Conservation (phyloP, 768 basidiomycete genomes). For the Xanthoconium stramineum region DNA sequence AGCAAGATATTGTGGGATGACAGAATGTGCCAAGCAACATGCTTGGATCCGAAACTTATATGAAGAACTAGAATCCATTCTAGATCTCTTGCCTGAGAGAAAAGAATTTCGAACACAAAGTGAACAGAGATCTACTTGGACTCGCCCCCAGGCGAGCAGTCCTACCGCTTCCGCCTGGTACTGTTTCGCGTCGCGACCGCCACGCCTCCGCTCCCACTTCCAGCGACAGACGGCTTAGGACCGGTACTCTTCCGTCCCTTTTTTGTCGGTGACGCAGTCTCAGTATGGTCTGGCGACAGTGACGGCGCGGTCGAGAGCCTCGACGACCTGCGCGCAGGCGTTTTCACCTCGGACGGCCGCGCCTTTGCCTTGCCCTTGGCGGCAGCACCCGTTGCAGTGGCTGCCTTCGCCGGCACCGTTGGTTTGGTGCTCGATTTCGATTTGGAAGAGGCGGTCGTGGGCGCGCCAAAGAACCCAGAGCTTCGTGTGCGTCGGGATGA, state of each 20-base stretch:
- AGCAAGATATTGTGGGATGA: too few relatives aligned
- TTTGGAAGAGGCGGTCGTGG: slow-evolving; percentile 6
- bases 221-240: slow-evolving; percentile 8
- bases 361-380: slow-evolving; percentile 19
- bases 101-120: neutral
- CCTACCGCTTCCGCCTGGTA: slow-evolving; percentile 31
- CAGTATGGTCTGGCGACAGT: slow-evolving; percentile 31
- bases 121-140: slow-evolving; percentile 1
- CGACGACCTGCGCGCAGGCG: slow-evolving; percentile 38
- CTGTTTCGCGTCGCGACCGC: slow-evolving; percentile 26
- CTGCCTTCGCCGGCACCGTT: neutral
- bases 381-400: neutral
- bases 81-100: too few relatives aligned
- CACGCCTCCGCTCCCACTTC: slow-evolving; percentile 9
- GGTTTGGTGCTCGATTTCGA: slow-evolving; percentile 7
- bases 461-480: slow-evolving; percentile 10
- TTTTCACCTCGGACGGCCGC: slow-evolving; percentile 18
- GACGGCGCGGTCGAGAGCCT: slow-evolving; percentile 35
- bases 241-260: slow-evolving; percentile 22
- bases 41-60: too few relatives aligned
- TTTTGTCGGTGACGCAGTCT: slow-evolving; percentile 24
- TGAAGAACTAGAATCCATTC: too few relatives aligned
- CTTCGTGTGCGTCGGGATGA: slow-evolving; percentile 21
- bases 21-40: too few relatives aligned
- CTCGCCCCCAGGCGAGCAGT: neutral